A percentile compares a stretch with the other conserved stretches of the same genome.
phyloP scores from a whole-genome alignment of 345 rosid genomes.

The Garcia nutans region DNA sequence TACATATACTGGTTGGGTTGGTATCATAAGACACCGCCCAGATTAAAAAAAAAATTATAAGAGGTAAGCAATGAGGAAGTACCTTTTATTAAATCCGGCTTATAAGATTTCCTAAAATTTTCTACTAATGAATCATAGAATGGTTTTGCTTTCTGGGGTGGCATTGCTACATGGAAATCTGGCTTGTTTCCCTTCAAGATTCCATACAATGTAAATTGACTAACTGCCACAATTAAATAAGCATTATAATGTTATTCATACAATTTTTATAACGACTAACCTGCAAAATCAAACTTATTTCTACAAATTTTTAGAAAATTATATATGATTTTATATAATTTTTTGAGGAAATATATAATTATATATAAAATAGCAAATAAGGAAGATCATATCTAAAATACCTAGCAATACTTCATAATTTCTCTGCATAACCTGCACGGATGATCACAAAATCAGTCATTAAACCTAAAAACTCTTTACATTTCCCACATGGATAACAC shows the following conservation, averaged over 20 bases:
- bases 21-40: not conserved
- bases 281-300: too few species aligned
- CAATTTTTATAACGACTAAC: too few species aligned
- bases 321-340: too few species aligned
- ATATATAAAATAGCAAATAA: not conserved
- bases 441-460: not conserved
- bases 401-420: conserved; percentile 76
- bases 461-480: not conserved
- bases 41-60: not conserved
- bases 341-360: too few species aligned
- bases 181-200: conserved; percentile 97
- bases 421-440: conserved; percentile 77
- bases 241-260: not conserved
- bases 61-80: not conserved
- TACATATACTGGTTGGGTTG: not conserved
- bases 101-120: conserved; percentile 57
- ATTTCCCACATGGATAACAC: not conserved
- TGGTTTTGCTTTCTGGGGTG: conserved; percentile 75
- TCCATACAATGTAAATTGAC: conserved; percentile 90
- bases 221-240: conserved; percentile 49
- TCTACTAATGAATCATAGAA: conserved; percentile 71
- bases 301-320: too few species aligned
- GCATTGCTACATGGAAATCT: conserved; percentile 93
- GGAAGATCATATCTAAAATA: conserved; percentile 13
- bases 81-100: conserved; percentile 65